These are phyloP conservation scores for Aspergillus sp. DNA, from an alignment of 2,329 filamentous ascomycete species.

Conservation along the genomic window DNA sequence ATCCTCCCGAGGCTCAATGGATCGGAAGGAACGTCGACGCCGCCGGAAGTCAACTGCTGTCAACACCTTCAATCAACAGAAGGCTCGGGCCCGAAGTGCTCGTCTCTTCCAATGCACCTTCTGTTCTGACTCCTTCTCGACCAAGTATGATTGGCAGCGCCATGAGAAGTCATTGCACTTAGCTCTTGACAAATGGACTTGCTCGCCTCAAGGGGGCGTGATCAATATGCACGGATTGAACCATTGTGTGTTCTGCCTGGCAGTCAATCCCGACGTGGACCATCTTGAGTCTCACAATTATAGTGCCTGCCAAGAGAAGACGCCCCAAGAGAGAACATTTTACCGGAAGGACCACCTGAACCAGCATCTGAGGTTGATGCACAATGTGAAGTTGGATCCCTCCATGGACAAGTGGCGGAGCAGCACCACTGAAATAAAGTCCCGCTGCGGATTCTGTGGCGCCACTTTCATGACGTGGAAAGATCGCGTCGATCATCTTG, in stretches of 20 bases:
- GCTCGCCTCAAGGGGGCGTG: constrained; percentile 48
- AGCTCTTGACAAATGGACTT: constrained; percentile 50
- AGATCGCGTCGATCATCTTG: constrained; percentile 32
- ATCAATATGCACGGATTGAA: constrained; percentile 41
- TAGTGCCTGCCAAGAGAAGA: constrained; percentile 50
- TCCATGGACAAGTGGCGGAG: constrained; percentile 53
- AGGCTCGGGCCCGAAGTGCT: constrained; percentile 27
- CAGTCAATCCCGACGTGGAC: constrained; percentile 43
- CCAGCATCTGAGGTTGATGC: constrained; percentile 53
- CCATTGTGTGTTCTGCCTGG: constrained; percentile 52
- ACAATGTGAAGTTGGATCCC: constrained; percentile 45
- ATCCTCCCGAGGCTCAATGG: constrained; percentile 47
- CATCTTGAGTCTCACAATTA: constrained; percentile 54
- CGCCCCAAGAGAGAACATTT: constrained; percentile 50
- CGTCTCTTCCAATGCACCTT: constrained; percentile 52
- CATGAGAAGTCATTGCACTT: constrained; percentile 52
- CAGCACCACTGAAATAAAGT: constrained; percentile 45
- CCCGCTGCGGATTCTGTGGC: constrained; percentile 37
- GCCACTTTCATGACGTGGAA: constrained; percentile 35
- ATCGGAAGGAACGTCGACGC: constrained; percentile 50
- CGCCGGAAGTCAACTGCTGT: constrained; percentile 41
- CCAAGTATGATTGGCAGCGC: constrained; percentile 51
- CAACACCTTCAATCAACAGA: constrained; percentile 32
- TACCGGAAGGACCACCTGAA: constrained; percentile 55
- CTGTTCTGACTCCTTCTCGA: constrained; percentile 47